phyloP scores from a whole-genome alignment of 2,329 filamentous ascomycete species.

The Colletotrichum liriopes region DNA sequence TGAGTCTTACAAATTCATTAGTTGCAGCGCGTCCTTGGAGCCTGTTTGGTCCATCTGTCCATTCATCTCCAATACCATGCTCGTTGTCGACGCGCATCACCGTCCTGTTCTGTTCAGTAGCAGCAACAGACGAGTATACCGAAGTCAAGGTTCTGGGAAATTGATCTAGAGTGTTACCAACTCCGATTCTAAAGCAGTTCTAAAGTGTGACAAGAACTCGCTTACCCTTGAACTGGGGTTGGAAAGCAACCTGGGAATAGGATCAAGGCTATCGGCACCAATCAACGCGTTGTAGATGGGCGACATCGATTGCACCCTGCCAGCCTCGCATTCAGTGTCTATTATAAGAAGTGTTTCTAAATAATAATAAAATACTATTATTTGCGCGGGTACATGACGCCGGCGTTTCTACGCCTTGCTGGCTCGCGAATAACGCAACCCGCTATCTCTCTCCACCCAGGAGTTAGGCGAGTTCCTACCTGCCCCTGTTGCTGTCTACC shows the following conservation, averaged over 20 bases:
- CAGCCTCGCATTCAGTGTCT: not conserved
- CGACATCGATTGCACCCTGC: not conserved
- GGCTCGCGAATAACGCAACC: not conserved
- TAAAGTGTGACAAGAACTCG: not conserved
- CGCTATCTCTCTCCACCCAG: too few relatives aligned
- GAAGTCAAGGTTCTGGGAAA: constrained; percentile 23
- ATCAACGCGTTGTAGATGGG: not conserved
- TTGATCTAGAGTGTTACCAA: not conserved
- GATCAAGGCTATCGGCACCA: not conserved
- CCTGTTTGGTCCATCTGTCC: not conserved
- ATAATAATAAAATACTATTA: not conserved
- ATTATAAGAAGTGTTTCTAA: not conserved
- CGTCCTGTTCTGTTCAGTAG: not conserved
- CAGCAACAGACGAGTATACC: constrained; percentile 21
- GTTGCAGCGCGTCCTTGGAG: not conserved
- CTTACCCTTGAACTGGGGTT: not conserved
- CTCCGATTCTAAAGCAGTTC: not conserved
- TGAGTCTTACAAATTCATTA: not conserved
- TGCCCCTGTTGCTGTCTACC: not conserved
- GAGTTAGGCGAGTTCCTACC: not conserved
- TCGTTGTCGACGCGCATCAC: not conserved
- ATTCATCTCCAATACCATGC: too few relatives aligned
- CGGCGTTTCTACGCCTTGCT: not conserved
- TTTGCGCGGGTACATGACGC: not conserved
- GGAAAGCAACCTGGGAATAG: not conserved